Base-by-base conservation (phyloP, 345 rosid genomes). In the Barbarea vulgaris region DNA sequence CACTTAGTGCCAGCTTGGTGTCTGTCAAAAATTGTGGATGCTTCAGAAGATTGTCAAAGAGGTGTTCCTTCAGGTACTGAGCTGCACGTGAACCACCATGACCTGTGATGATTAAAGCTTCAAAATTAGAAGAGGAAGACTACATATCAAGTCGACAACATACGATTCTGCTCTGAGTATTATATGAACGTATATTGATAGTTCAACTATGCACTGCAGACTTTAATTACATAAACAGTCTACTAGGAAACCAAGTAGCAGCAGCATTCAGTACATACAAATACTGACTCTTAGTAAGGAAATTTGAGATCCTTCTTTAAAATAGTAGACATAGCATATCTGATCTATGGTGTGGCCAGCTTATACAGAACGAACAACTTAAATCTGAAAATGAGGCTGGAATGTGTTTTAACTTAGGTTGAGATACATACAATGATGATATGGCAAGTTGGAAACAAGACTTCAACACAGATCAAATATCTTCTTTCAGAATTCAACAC, bases 51-150 rank as follows among this genome's bases (percentile, higher is more conserved):
- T 96, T 96, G 79, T 86, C 88, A 87, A 96, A 93, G 64, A 96
- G 90, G 80, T 93, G 96, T 73, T 85, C 84, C 87, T 93, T 96
- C 81, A 96, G 82, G 84, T 85, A 93, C 82, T 93, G 95, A 59
- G 98, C 97, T 70, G 99, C 99, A 52, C 89, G 97, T 72, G 98
- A 91, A 72, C 99, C 99, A 69, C 99, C 99, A 84, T 96, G 99
- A 71, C 99, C 99, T 96, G 90, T 21, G 70, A 82, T 48, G 15
- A 61, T 54, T n/a, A 76, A 74, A 31, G 60, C 28, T 21, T 72
- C 48, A 58, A 50, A 28, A 52, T 33, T 57, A 31, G 48, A 47
- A 28, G 44, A 33, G 51, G 14, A 28, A 39, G n/a, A n/a, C n/a
- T n/a, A n/a, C n/a, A n/a, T n/a, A n/a, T n/a, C n/a, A n/a, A n/a